Evolutionary conservation across 2,329 filamentous ascomycete species (phyloP), one percentile per base, ranked within the genome.

Genomic region (Fusarium papillatum): DNA sequence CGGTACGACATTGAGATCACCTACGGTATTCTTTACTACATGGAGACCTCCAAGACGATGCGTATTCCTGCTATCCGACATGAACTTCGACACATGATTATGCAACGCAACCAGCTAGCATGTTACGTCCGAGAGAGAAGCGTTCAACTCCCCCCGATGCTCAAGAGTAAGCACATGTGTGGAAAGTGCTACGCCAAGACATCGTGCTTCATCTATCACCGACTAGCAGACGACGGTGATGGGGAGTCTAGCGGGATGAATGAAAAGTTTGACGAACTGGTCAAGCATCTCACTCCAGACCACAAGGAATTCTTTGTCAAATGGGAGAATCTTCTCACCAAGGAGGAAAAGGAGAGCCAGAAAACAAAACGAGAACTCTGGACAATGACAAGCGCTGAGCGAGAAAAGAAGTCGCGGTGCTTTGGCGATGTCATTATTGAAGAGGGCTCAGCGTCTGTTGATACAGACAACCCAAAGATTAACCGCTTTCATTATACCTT

Each of bases 1-100:
- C 92, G 97, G 74, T 99, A 99, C 83, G 95, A 99, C 85, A 91
- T 98, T 68, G 93, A 98, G 66, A 94, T 98, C 72, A 92, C 92
- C 50, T 98, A 95, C 78, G 97, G 97, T 10, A 92, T 99, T 67
- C 87, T 99, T 14, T 99, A 98, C 83, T 99, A 99, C 81, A 94
- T 98, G 87, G 97, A 98, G 82, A 95, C 92, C 4, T 96, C 95
- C 0, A 93, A 95, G 76, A 98, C 94, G 16, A 92, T 95, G 77
- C 93, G 95, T 26, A 95, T 99, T 53, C 95, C 95, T 5, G 93
- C 95, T 9, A 90, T 98, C 69, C 91, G 95, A 43, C 93, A 95
- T 77, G 97, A 99, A 82, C 90, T 99, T 64, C 93, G 95, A 43
- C 95, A 98, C 79, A 98, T 99, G 95, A 94, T 99, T 70, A 96